Base-by-base conservation (phyloP, 106 monocot species). In the Phalaenopsis equestris region DNA sequence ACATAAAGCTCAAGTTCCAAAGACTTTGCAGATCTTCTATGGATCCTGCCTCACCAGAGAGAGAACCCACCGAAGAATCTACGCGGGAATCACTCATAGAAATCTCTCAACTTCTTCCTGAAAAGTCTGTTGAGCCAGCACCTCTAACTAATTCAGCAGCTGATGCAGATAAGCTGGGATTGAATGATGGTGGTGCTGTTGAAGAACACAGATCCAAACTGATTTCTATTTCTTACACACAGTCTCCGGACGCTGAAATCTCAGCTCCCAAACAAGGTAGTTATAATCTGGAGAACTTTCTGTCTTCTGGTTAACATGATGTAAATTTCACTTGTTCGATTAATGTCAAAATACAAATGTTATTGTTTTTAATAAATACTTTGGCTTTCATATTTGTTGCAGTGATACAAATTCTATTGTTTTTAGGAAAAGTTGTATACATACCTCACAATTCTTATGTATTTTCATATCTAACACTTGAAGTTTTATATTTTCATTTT, bases 81-180 rank as follows among this genome's bases (percentile, higher is more conserved):
- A 81, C 77, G 38, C 52, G 85, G 4, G 81, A 85, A 36, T 85
- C 81, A 41, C 85, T 85, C 30, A 85, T 85, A 52, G 78, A 43
- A 61, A 85, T 85, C 81, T 85, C 85, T 7, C 81, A 81, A 76
- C 41, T n/a, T 72, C 41, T 52, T 78, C 85, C 81, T 38, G 81
- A 85, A 56, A 68, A 56, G 24, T 3, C 21, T 38, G 8, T 58
- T 43, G 18, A 38, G 3, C 39, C 68, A 19, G 42, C 47, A 46
- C 30, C 9, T 38, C 0, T 72, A 14, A 5, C 11, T 65, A 43
- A 78, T 42, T 45, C 77, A 36, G 47, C 49, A 48, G 81, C 19
- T 23, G 11, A n/a, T 5, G 19, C 15, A 1, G 10, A 17, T 23
- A 23, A 72, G 10, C 72, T 1, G 0, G 72, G 39, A 46, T 58